A percentile compares a stretch with the other conserved stretches of the same genome.
phyloP scores from a whole-genome alignment of 805 yeast species.

The Isabelozyma pseudorhagii region DNA sequence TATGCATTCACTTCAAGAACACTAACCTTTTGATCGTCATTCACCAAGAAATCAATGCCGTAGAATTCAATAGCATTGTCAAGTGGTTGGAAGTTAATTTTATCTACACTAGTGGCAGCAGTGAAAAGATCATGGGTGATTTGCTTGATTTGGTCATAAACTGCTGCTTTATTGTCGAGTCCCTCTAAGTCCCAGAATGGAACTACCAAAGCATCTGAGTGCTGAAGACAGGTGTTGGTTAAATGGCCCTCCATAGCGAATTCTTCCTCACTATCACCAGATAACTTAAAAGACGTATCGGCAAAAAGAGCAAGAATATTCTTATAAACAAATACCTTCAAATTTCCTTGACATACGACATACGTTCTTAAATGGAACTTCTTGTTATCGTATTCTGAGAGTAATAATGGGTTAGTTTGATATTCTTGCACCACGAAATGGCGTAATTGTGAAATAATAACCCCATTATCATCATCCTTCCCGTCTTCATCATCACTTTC shows the following conservation, averaged over 20 bases:
- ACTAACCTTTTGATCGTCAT: slow-evolving; percentile 48
- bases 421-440: slow-evolving; percentile 91
- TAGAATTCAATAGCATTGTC: slow-evolving; percentile 79
- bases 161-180: slow-evolving; percentile 33
- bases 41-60: slow-evolving; percentile 86
- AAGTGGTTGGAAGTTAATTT: slow-evolving; percentile 80
- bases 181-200: slow-evolving; percentile 60
- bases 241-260: slow-evolving; percentile 69
- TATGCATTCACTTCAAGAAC: slow-evolving; percentile 87
- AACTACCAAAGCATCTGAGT: slow-evolving; percentile 51
- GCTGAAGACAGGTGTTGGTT: slow-evolving; percentile 91
- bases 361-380: slow-evolving; percentile 91
- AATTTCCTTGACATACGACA: slow-evolving; percentile 69
- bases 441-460: slow-evolving; percentile 82
- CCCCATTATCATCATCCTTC: slow-evolving; percentile 48
- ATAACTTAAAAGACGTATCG: slow-evolving; percentile 41
- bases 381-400: slow-evolving; percentile 55
- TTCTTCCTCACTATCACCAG: slow-evolving; percentile 25
- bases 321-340: slow-evolving; percentile 75
- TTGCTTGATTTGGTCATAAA: slow-evolving; percentile 55
- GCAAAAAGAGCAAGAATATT: slow-evolving; percentile 85
- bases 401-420: slow-evolving; percentile 61
- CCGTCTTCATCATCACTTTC: slow-evolving; percentile 48
- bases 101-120: slow-evolving; percentile 80
- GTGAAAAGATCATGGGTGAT: slow-evolving; percentile 68